phyloP scores from a whole-genome alignment of 2,329 filamentous ascomycete genomes.

The Trichoderma simmonsii region DNA sequence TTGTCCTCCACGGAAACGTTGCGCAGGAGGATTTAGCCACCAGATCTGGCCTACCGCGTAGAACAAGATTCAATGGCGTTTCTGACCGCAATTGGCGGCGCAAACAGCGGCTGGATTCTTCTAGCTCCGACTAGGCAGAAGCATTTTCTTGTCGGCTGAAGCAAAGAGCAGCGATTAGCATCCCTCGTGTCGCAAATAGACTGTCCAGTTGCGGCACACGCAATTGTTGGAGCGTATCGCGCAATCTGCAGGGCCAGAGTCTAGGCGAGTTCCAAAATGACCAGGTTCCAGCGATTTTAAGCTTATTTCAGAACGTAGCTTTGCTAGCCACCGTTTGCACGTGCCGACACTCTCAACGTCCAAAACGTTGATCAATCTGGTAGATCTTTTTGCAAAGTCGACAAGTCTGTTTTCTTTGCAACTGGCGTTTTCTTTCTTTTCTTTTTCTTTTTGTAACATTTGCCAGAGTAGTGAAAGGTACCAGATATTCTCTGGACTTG shows the following conservation, averaged over 20 bases:
- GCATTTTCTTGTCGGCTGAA: background rate
- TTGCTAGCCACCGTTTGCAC: background rate
- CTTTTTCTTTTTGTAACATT: background rate
- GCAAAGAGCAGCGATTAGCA: background rate
- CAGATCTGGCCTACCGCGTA: background rate
- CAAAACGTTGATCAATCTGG: background rate
- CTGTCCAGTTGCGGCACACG: background rate
- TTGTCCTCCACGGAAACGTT: background rate
- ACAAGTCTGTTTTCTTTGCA: background rate
- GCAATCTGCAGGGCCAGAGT: slow-evolving; percentile 5
- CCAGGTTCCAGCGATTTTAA: background rate
- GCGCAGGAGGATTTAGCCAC: background rate
- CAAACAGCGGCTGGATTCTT: background rate
- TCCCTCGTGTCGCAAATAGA: background rate
- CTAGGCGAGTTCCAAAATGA: background rate
- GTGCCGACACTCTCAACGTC: background rate
- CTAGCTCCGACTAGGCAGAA: background rate
- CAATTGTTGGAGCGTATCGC: slow-evolving; percentile 14
- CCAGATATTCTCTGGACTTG: background rate
- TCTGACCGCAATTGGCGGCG: background rate
- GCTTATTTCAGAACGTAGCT: slow-evolving; percentile 13
- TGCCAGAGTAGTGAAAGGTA: background rate
- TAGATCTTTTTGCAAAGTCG: background rate
- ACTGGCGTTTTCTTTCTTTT: background rate
- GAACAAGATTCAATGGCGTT: background rate